Base-by-base conservation (phyloP, 805 yeast genomes). In the Candida takata region DNA sequence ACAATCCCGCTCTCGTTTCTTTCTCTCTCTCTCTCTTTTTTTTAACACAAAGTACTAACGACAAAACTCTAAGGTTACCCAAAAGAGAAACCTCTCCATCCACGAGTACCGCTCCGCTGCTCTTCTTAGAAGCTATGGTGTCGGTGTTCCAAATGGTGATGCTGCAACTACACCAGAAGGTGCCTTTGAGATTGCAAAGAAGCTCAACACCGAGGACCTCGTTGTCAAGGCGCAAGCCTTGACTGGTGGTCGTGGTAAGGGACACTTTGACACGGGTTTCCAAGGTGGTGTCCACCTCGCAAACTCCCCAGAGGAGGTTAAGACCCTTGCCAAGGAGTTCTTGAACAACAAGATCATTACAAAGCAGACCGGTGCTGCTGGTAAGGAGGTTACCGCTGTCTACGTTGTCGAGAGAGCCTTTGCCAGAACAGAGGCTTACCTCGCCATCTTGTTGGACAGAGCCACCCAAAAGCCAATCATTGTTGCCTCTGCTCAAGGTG, bases 221-320 rank as follows among this genome's bases (percentile, higher is more conserved):
- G 99, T 92, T 45, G 74, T 92, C 63, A 92, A 92, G 72, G 98
- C 98, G 43, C 99, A 92, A 70, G 97, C 96, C 33, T 74, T 92
- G 57, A 88, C 99, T 41, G 99, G 99, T 68, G 99, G 99, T 59
- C 81, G 99, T 68, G 99, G 99, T 67, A 92, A 92, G 66, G 99
- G 99, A 46, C 88, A 85, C 65, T 88, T 92, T 49, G 96, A 88
- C 67, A 79, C 79, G 54, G 98, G 98, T 35, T 77, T 85, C 60
- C 79, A 90, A 69, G 95, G 97, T 34, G 99, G 98, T 71, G 96
- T 92, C 55, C 83, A 86, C 68, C 72, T 92, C 65, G 84, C 85
- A 51, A 70, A 79, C 40, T 70, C 88, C 39, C 79, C 96, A 29
- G 82, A 81, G 57, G 88, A 90, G 69, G 96, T 95, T 41, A 72